Percentiles rank a stretch among this genome's conserved stretches.
Evolutionary conservation across 305 asterid genomes (phyloP).

Genomic region (Rubia balearica): DNA sequence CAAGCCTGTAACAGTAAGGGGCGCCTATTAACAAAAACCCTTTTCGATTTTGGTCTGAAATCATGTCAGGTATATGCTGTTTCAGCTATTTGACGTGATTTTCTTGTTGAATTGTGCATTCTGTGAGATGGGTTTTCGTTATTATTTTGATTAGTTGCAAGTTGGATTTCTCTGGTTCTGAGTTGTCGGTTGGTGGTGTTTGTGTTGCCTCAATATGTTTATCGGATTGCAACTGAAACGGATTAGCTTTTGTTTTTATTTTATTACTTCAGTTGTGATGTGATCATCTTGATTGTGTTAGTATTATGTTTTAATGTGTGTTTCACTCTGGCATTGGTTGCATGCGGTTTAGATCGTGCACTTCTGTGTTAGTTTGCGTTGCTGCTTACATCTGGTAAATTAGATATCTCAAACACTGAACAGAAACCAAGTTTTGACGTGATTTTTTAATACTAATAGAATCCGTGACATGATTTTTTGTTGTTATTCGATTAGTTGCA

Average conservation of each 20-base stretch:
- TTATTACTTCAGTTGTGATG: background rate
- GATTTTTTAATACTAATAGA: background rate
- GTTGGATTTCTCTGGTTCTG: background rate
- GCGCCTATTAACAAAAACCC: conserved; percentile 7
- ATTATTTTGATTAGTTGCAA: conserved; percentile 4
- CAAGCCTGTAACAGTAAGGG: background rate
- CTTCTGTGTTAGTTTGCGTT: background rate
- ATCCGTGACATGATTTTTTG: background rate
- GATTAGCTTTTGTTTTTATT: background rate
- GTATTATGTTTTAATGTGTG: background rate
- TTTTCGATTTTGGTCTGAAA: conserved; percentile 3
- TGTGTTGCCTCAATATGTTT: background rate
- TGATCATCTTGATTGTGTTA: background rate
- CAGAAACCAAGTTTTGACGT: background rate
- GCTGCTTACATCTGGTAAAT: background rate
- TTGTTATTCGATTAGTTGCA: conserved; percentile 8
- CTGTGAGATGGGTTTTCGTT: conserved; percentile 8
- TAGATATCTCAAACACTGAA: background rate
- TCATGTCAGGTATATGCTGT: conserved; percentile 19
- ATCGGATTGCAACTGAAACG: background rate
- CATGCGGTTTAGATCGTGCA: background rate
- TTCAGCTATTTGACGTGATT: conserved; percentile 4
- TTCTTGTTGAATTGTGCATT: background rate
- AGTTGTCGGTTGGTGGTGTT: background rate
- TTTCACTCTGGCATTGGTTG: background rate